phyloP scores from a whole-genome alignment of 345 rosid genomes.

The Hibiscus tridactylites region DNA sequence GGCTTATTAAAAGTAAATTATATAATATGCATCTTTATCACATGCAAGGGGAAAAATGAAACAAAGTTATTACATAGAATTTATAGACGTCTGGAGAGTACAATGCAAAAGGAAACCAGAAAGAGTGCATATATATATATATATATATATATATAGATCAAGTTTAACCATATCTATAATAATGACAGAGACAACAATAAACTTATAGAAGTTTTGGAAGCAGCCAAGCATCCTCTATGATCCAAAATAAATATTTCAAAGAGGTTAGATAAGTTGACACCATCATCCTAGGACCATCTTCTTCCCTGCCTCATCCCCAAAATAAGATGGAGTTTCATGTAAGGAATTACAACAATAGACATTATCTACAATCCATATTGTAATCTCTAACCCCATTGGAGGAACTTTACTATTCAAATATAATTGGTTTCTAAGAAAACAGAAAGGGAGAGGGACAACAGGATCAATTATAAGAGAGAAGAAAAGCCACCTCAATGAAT shows the following conservation, averaged over 20 bases:
- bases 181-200: neutral
- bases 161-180: neutral
- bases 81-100: neutral
- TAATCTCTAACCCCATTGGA: neutral
- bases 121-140: neutral
- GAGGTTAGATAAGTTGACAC: neutral
- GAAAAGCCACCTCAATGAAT: constrained; percentile 71
- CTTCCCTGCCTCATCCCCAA: neutral
- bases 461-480: constrained; percentile 2
- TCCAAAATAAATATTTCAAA: too few species aligned
- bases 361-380: neutral
- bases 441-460: neutral
- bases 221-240: neutral
- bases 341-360: neutral
- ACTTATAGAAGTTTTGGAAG: neutral
- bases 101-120: neutral
- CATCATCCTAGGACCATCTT: neutral
- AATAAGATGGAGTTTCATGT: neutral
- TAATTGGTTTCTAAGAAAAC: neutral
- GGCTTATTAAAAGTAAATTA: neutral
- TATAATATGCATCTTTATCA: neutral
- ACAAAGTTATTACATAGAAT: neutral
- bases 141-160: neutral
- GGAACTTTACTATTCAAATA: neutral
- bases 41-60: neutral